Base-by-base conservation (phyloP, 2,329 filamentous ascomycete genomes). In the Lecanicillium sp. region DNA sequence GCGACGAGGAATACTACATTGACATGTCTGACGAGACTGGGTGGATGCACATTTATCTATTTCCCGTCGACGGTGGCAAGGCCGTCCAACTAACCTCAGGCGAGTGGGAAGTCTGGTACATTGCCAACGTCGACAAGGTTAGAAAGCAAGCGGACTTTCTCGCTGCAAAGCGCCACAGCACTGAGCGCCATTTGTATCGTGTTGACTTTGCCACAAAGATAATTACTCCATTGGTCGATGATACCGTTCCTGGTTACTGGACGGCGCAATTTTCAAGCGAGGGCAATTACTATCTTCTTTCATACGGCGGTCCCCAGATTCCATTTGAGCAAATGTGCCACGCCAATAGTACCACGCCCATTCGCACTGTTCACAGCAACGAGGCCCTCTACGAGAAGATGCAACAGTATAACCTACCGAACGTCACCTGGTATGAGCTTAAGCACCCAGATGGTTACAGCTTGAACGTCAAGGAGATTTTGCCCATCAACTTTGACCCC, bases 31-130 rank as follows among this genome's bases (percentile, higher is more conserved):
- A 85, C 40, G 68, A 75, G 44, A 73, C 71, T 6, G 80, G 79
- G 14, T 85, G 78, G 75, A 70, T 82, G 71, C 80, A 85, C 50
- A 60, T 84, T 33, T 84, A 83, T 50, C 61, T 84, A 1, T 75
- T 76, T 51, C 69, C 78, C 0, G 66, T 80, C 14, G 57, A 69
- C 12, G 73, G 73, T 2, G 71, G 73, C 16, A 58, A 70, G 29
- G 62, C 71, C 3, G 69, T 72, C 3, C 63, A 75, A 3, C 64
- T 84, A 13, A 84, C 80, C 0, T 61, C 64, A 3, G 80, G 80
- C 3, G 64, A 80, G 14, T 85, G 78, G 75, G 80, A 85, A 50
- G 79, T 84, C 3, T 62, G 64, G 0, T 48, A 63, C 0, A 71
- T 84, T 33, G 56, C 78, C 27, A 74, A 78, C 48, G 65, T 84